Percentiles rank a stretch among this genome's conserved stretches.
phyloP scores from a whole-genome alignment of 2,329 filamentous ascomycete genomes.

The Calonectria crousiana region DNA sequence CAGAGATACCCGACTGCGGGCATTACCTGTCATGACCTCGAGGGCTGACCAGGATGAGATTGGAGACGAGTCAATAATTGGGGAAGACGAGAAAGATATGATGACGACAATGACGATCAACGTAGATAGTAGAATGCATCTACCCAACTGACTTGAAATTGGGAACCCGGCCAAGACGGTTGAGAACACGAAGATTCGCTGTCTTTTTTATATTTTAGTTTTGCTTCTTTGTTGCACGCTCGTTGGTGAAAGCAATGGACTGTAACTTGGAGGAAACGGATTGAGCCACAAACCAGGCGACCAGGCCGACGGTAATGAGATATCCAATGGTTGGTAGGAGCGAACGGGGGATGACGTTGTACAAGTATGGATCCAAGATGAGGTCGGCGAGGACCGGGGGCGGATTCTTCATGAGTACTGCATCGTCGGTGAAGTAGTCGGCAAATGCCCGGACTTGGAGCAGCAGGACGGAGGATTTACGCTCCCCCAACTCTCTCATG shows the following conservation, averaged over 20 bases:
- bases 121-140: slow-evolving; percentile 48
- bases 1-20: slow-evolving; percentile 15
- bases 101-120: slow-evolving; percentile 34
- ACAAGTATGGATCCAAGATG: slow-evolving; percentile 87
- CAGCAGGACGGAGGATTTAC: slow-evolving; percentile 70
- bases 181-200: slow-evolving; percentile 24
- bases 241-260: slow-evolving; percentile 40
- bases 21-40: slow-evolving; percentile 30
- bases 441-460: slow-evolving; percentile 82
- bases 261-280: slow-evolving; percentile 45
- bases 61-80: slow-evolving; percentile 22
- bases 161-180: slow-evolving; percentile 27
- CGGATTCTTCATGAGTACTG: slow-evolving; percentile 79
- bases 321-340: slow-evolving; percentile 79
- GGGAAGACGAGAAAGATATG: slow-evolving; percentile 14
- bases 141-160: slow-evolving; percentile 30
- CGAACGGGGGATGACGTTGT: slow-evolving; percentile 84
- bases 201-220: slow-evolving; percentile 38
- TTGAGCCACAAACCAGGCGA: slow-evolving; percentile 58
- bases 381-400: slow-evolving; percentile 82
- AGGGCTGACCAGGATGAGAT: slow-evolving; percentile 32
- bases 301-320: slow-evolving; percentile 70
- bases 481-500: slow-evolving; percentile 31
- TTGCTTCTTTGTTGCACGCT: slow-evolving; percentile 53
- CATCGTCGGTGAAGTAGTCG: slow-evolving; percentile 85